phyloP scores from a whole-genome alignment of 768 basidiomycete genomes.

The Tulasnella sp. region DNA sequence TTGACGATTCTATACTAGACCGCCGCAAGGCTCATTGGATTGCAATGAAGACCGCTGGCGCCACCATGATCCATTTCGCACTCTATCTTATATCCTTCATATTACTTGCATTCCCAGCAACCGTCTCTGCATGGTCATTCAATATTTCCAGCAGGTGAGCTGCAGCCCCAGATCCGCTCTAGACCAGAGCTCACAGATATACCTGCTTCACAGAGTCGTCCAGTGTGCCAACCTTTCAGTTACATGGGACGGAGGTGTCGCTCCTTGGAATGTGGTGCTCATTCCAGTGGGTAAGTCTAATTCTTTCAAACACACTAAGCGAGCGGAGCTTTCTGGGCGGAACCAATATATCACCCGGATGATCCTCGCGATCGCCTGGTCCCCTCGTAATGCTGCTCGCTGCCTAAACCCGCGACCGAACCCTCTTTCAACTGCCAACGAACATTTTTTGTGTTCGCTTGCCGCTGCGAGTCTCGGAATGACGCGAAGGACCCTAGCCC shows the following conservation, averaged over 20 bases:
- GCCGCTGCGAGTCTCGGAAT: background rate
- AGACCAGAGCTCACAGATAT: background rate
- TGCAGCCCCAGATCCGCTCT: background rate
- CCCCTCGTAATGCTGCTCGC: background rate
- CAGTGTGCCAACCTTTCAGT: conserved; percentile 14
- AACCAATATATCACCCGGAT: background rate
- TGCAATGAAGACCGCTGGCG: background rate
- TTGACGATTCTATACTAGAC: background rate
- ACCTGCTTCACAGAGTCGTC: background rate
- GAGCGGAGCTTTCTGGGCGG: background rate
- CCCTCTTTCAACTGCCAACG: background rate
- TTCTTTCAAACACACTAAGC: background rate
- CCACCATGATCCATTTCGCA: background rate
- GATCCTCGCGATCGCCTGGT: background rate
- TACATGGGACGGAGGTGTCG: conserved; percentile 13
- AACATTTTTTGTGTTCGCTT: background rate
- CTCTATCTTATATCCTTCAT: background rate
- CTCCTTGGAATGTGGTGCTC: conserved; percentile 10
- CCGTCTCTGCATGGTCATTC: conserved; percentile 11
- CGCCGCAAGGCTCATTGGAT: background rate
- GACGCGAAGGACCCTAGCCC: background rate
- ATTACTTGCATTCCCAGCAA: background rate
- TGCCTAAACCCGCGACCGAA: background rate
- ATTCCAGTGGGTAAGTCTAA: conserved; percentile 15
- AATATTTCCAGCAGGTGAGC: conserved; percentile 16